Conservation (phyloP, 2,329 filamentous ascomycete species). For the Fusarium musae region DNA sequence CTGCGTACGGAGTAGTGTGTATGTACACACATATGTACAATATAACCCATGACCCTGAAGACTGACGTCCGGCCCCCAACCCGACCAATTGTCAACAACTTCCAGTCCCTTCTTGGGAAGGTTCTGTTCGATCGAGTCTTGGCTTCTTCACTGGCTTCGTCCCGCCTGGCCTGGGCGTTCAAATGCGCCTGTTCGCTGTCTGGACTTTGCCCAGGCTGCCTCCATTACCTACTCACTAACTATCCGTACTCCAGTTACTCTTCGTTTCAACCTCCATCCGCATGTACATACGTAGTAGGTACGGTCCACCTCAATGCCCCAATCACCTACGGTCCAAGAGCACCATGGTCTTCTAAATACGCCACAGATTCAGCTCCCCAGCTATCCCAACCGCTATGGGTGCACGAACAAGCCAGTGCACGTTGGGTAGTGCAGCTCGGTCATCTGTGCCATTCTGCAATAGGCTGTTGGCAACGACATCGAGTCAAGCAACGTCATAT, state of each 20-base stretch:
- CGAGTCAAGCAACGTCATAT: conserved; percentile 35
- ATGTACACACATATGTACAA: background rate
- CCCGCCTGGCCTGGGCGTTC: conserved; percentile 41
- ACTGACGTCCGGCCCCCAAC: conserved; percentile 38
- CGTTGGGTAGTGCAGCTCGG: conserved; percentile 22
- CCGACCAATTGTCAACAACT: conserved; percentile 38
- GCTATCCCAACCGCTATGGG: conserved; percentile 7
- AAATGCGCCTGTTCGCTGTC: conserved; percentile 36
- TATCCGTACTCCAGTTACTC: background rate
- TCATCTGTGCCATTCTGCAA: conserved; percentile 29
- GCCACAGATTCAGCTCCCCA: conserved; percentile 32
- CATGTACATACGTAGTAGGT: background rate
- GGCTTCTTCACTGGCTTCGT: conserved; percentile 40
- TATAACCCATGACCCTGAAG: conserved; percentile 6
- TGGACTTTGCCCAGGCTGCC: conserved; percentile 27
- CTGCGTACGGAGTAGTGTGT: too few relatives aligned
- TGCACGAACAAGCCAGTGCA: conserved; percentile 32
- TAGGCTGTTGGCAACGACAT: conserved; percentile 14
- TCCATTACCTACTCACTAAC: background rate
- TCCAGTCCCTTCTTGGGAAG: conserved; percentile 34
- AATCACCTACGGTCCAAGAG: background rate
- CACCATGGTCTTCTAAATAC: conserved; percentile 22
- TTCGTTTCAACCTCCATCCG: background rate
- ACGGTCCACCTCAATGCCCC: background rate
- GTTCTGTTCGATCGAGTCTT: conserved; percentile 32